phyloP scores from a whole-genome alignment of 345 rosid genomes.

The Litchi chinensis region DNA sequence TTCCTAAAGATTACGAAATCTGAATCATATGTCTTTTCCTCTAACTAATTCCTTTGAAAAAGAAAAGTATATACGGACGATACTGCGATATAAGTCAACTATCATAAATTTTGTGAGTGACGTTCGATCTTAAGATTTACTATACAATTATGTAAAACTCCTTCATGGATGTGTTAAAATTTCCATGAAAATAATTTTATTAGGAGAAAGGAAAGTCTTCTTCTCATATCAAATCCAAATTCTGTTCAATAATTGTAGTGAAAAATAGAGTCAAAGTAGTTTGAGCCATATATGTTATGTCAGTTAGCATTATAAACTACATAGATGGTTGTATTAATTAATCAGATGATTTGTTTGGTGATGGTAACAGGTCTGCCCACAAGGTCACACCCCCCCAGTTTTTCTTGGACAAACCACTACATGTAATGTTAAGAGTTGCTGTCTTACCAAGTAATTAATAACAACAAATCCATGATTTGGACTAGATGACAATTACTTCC shows the following conservation, averaged over 20 bases:
- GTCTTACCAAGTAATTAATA: background rate
- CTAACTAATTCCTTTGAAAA: too few relatives aligned
- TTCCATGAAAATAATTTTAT: background rate
- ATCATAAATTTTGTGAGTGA: too few relatives aligned
- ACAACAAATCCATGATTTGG: background rate
- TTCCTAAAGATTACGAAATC: too few relatives aligned
- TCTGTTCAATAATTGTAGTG: background rate
- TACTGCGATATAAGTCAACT: too few relatives aligned
- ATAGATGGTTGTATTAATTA: background rate
- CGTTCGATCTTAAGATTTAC: too few relatives aligned
- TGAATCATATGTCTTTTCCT: too few relatives aligned
- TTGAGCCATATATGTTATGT: background rate
- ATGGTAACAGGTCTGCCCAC: constrained; percentile 1
- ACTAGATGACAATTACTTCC: constrained; percentile 5
- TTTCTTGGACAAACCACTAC: constrained; percentile 5
- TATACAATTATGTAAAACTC: too few relatives aligned
- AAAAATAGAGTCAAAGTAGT: background rate
- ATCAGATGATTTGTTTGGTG: background rate
- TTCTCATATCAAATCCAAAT: background rate
- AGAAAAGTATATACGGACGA: too few relatives aligned
- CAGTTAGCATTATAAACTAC: constrained; percentile 1
- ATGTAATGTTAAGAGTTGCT: constrained; percentile 4
- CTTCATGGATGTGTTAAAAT: background rate
- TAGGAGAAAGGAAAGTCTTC: background rate
- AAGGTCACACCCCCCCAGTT: background rate